These are phyloP conservation scores for Candida pini DNA, from an alignment of 805 yeast species.

Conservation along the genomic window DNA sequence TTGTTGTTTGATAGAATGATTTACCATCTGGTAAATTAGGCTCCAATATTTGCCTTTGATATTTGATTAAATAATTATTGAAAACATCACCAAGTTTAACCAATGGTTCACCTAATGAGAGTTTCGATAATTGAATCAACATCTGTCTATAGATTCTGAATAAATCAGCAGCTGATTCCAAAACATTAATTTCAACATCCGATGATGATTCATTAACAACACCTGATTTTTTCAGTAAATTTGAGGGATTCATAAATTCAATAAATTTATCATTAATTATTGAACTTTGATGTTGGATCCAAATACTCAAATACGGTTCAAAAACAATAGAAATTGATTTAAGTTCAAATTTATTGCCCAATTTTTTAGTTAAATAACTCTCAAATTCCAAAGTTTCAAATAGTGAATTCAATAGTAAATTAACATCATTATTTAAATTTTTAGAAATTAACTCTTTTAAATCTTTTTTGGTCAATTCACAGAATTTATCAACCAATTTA, in stretches of 20 bases:
- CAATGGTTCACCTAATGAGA: slow-evolving; percentile 43
- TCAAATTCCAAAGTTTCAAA: slow-evolving; percentile 84
- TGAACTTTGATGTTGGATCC: slow-evolving; percentile 83
- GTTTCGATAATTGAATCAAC: slow-evolving; percentile 62
- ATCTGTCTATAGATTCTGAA: slow-evolving; percentile 73
- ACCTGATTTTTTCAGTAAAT: slow-evolving; percentile 38
- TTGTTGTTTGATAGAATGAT: slow-evolving; percentile 26
- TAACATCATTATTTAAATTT: slow-evolving; percentile 48
- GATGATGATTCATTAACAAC: slow-evolving; percentile 15
- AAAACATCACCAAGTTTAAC: slow-evolving; percentile 56
- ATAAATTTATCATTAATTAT: slow-evolving; percentile 54
- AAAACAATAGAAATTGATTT: slow-evolving; percentile 58
- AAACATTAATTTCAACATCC: slow-evolving; percentile 45
- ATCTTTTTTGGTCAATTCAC: slow-evolving; percentile 65
- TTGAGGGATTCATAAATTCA: slow-evolving; percentile 56
- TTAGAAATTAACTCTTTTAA: slow-evolving; percentile 45
- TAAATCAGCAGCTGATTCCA: slow-evolving; percentile 83
- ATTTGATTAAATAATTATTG: slow-evolving; percentile 57
- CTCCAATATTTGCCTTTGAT: slow-evolving; percentile 45
- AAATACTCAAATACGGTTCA: slow-evolving; percentile 77
- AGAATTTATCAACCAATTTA: slow-evolving; percentile 56
- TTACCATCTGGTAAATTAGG: slow-evolving; percentile 40
- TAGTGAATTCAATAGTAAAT: slow-evolving; percentile 60
- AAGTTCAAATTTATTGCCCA: slow-evolving; percentile 36
- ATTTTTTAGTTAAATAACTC: slow-evolving; percentile 57